Evolutionary conservation across 768 basidiomycete species (phyloP), one percentile per base, ranked within the genome.

Genomic region (Astraeus odoratus): DNA sequence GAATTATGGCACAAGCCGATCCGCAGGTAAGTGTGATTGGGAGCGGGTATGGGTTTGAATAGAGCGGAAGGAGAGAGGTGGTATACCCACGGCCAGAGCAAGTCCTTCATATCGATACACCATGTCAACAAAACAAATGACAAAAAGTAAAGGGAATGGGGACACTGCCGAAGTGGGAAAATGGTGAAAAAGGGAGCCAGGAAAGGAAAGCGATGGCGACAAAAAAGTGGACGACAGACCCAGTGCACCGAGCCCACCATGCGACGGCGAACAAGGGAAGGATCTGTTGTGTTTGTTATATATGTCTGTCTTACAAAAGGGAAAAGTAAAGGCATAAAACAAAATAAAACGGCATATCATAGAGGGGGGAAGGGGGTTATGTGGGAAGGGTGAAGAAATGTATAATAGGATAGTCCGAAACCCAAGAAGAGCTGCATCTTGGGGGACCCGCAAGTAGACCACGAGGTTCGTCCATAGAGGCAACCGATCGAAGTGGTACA

Each of bases 351-450:
- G 25, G 50, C 53, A 51, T 52, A 57, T 57, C 51, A 42, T 25
- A 26, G 19, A 9, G n/a, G n/a, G n/a, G n/a, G n/a, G n/a, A n/a
- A n/a, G n/a, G 30, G 30, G 35, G 33, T 31, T 27, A 42, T 25
- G 10, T 19, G 20, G 20, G 42, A 47, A 45, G 20, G 44, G 33
- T 44, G 15, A 37, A 35, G 40, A 54, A 56, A 63, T 57, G 59
- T 52, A 22, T 25, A 39, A 39, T 23, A 53, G 52, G 43, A 47
- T 23, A 51, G 61, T 66, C 63, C 63, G 63, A 57, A 60, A 73
- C 65, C 63, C 71, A 68, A 70, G 61, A 70, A 66, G 49, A 46
- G 48, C 44, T 47, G 48, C 13, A 61, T 57, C 67, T 61, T 57
- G 46, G 56, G 57, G 55, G 42, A 50, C 54, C 51, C 51, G 49